Percentiles rank a stretch among this genome's conserved stretches.
phyloP scores from a whole-genome alignment of 129 eudicot species.

The Deinandra increscens region DNA sequence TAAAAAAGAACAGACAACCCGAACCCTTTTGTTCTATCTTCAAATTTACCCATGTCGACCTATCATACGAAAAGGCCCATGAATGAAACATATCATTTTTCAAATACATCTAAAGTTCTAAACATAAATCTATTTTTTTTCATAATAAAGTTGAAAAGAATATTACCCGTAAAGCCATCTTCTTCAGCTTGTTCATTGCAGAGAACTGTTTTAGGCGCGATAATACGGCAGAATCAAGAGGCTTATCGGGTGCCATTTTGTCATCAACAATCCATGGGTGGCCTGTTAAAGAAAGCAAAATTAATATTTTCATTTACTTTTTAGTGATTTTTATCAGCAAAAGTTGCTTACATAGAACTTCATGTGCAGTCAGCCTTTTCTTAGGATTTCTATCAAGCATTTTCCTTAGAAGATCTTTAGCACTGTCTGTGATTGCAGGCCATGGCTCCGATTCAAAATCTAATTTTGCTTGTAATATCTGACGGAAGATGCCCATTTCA shows the following conservation, averaged over 20 bases:
- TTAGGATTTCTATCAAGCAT: slow-evolving; percentile 90
- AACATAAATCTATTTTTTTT: not conserved
- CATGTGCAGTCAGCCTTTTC: slow-evolving; percentile 85
- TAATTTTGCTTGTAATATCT: slow-evolving; percentile 71
- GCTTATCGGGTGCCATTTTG: slow-evolving; percentile 81
- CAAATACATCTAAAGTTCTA: slow-evolving; percentile 1
- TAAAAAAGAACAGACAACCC: not conserved
- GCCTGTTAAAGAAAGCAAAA: slow-evolving; percentile 41
- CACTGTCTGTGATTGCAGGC: slow-evolving; percentile 83
- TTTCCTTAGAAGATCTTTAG: slow-evolving; percentile 81
- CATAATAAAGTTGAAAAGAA: not conserved
- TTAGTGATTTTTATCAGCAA: slow-evolving; percentile 5
- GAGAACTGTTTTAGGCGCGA: slow-evolving; percentile 92
- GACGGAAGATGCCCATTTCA: slow-evolving; percentile 87
- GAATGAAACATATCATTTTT: not conserved
- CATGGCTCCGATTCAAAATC: slow-evolving; percentile 94
- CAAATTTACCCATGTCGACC: not conserved
- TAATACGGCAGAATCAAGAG: slow-evolving; percentile 91
- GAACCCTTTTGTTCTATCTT: not conserved
- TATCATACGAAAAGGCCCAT: not conserved
- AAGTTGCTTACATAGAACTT: slow-evolving; percentile 75
- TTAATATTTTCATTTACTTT: not conserved
- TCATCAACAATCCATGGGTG: slow-evolving; percentile 99
- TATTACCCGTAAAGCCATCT: slow-evolving; percentile 92
- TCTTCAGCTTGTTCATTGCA: slow-evolving; percentile 94